Evolutionary conservation across 1,284 basidiomycete genomes (phyloP).

Genomic region (Rhodotorula sp.): DNA sequence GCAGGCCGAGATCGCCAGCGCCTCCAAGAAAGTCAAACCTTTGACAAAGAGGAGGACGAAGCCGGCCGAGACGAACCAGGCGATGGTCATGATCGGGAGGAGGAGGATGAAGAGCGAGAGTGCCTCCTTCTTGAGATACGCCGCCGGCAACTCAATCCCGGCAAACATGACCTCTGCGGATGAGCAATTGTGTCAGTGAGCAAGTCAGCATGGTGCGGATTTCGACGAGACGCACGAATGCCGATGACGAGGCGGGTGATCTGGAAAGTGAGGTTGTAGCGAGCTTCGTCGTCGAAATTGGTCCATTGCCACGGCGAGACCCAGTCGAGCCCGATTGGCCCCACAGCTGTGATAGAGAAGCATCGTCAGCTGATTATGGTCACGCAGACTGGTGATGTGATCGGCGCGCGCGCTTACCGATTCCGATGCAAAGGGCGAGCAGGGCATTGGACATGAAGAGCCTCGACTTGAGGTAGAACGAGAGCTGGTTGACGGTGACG

Average conservation of each 20-base stretch:
- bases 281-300: slow-evolving; percentile 25
- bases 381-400: no score
- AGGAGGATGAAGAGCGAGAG: slow-evolving; percentile 49
- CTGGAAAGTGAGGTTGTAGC: slow-evolving; percentile 47
- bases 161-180: slow-evolving; percentile 47
- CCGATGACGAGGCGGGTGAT: slow-evolving; percentile 49
- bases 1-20: slow-evolving; percentile 49
- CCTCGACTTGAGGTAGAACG: slow-evolving; percentile 51
- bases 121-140: slow-evolving; percentile 43
- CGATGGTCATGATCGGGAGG: slow-evolving; percentile 49
- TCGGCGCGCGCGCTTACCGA: slow-evolving; percentile 14
- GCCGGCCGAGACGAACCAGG: slow-evolving; percentile 50
- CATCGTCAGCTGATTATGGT: background rate
- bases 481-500: slow-evolving; percentile 48
- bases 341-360: slow-evolving; percentile 23
- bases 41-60: slow-evolving; percentile 49
- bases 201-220: no score
- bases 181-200: no score
- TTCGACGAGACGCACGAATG: slow-evolving; percentile 34
- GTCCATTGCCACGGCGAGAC: slow-evolving; percentile 38
- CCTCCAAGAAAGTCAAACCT: slow-evolving; percentile 49
- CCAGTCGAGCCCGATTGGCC: slow-evolving; percentile 39
- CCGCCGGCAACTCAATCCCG: slow-evolving; percentile 49
- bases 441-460: slow-evolving; percentile 48
- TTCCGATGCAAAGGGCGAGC: slow-evolving; percentile 30